Conservation (phyloP, 2,329 filamentous ascomycete species). For the Ceratocystis albifundus region DNA sequence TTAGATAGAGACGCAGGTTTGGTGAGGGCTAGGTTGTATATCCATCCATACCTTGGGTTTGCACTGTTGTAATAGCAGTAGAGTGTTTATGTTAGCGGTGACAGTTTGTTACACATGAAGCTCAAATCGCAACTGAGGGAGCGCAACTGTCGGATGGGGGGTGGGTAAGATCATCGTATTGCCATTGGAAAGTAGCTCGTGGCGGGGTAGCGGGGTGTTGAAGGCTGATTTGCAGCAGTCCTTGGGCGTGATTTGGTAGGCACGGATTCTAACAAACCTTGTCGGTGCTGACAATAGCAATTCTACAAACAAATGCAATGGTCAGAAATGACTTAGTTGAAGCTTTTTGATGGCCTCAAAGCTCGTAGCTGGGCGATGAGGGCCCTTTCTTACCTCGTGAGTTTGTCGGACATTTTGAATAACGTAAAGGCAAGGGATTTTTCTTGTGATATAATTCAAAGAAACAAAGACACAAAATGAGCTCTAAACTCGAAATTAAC, state of each 20-base stretch:
- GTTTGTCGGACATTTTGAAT: slow-evolving; percentile 70
- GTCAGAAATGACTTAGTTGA: slow-evolving; percentile 10
- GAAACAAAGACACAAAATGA: not conserved
- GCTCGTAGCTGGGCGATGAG: not conserved
- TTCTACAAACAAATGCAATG: slow-evolving; percentile 43
- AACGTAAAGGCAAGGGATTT: not conserved
- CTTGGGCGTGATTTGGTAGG: not conserved
- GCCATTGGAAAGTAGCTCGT: slow-evolving; percentile 11
- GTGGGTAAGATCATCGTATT: not conserved
- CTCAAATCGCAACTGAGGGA: too few species aligned
- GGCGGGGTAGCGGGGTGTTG: slow-evolving; percentile 32
- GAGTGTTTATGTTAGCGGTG: slow-evolving; percentile 8
- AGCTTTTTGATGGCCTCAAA: not conserved
- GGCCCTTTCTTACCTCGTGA: slow-evolving; percentile 63
- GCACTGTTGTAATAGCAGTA: slow-evolving; percentile 44
- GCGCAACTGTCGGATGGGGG: not conserved
- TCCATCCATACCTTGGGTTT: slow-evolving; percentile 60
- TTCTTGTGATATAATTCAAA: not conserved
- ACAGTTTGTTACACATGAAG: not conserved
- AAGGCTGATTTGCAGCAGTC: not conserved
- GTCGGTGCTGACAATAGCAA: slow-evolving; percentile 97
- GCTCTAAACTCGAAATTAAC: not conserved
- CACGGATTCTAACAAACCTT: slow-evolving; percentile 52
- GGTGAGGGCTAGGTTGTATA: not conserved
- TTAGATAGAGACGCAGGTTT: slow-evolving; percentile 20